Percentiles rank a stretch among this genome's conserved stretches.
These are phyloP conservation scores for Dioszegia hungarica DNA, from an alignment of 768 basidiomycete genomes.

Conservation along the genomic window DNA sequence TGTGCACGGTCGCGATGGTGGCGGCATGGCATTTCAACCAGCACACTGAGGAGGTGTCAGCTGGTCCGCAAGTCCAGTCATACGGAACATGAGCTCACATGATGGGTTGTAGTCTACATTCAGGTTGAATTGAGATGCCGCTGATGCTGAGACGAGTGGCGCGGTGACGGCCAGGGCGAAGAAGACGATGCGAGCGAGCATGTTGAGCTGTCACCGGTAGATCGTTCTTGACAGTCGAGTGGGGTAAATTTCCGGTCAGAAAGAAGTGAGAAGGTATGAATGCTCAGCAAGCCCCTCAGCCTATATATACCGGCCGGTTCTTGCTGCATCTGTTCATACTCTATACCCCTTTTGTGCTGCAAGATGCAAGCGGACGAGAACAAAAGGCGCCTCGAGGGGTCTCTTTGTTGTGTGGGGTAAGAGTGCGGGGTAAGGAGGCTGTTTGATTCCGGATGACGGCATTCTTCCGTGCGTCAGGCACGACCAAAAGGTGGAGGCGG, in stretches of 20 bases:
- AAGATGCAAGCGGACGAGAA: not conserved
- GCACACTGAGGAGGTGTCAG: not conserved
- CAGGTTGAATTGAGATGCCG: conserved; percentile 17
- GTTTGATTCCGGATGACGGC: not conserved
- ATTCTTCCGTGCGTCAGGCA: no score
- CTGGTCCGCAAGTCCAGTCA: no score
- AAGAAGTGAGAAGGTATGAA: not conserved
- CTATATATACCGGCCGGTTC: no score
- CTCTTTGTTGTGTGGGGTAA: conserved; percentile 3
- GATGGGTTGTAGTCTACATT: conserved; percentile 9
- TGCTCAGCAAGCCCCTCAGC: no score
- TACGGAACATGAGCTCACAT: not conserved
- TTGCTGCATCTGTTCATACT: not conserved
- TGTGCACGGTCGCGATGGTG: conserved; percentile 1
- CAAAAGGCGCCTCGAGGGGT: not conserved
- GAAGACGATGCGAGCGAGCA: conserved; percentile 1
- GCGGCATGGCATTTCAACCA: conserved; percentile 15
- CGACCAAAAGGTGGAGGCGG: no score
- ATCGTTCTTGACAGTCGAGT: no score
- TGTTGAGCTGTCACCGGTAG: no score
- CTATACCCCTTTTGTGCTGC: not conserved
- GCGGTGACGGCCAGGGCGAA: not conserved
- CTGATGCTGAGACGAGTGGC: conserved; percentile 11
- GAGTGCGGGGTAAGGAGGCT: not conserved
- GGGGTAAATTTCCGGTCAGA: no score